A percentile compares a stretch with the other conserved stretches of the same genome.
phyloP scores from a whole-genome alignment of 2,329 filamentous ascomycete genomes.

The Stylonectria norvegica region DNA sequence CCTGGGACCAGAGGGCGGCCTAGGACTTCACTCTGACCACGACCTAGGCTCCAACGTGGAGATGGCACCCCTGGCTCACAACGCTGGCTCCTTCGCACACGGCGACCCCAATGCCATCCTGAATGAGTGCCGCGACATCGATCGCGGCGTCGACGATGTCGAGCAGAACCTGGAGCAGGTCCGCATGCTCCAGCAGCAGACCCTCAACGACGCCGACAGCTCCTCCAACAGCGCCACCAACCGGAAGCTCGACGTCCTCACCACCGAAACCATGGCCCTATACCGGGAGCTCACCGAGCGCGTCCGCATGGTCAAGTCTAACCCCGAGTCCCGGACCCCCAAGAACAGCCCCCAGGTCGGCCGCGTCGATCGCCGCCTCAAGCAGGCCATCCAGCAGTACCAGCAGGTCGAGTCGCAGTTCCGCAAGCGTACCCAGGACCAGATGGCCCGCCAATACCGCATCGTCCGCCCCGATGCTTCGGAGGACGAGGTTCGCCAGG shows the following conservation, averaged over 20 bases:
- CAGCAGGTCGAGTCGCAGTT: slow-evolving; percentile 77
- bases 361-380: slow-evolving; percentile 74
- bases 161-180: slow-evolving; percentile 70
- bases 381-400: slow-evolving; percentile 76
- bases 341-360: slow-evolving; percentile 79
- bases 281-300: slow-evolving; percentile 78
- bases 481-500: slow-evolving; percentile 72
- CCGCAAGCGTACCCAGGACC: slow-evolving; percentile 74
- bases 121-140: slow-evolving; percentile 79
- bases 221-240: slow-evolving; percentile 62
- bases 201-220: slow-evolving; percentile 72
- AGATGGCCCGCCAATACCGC: slow-evolving; percentile 84
- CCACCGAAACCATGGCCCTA: slow-evolving; percentile 74
- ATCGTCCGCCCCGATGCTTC: slow-evolving; percentile 82
- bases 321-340: slow-evolving; percentile 68
- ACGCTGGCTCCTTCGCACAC: slow-evolving; percentile 44
- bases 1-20: not conserved
- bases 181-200: slow-evolving; percentile 65
- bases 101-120: slow-evolving; percentile 72
- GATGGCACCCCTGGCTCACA: slow-evolving; percentile 63
- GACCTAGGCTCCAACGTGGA: slow-evolving; percentile 56
- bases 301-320: slow-evolving; percentile 78
- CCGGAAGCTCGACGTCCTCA: slow-evolving; percentile 68
- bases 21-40: slow-evolving; percentile 12
- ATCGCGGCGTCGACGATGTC: slow-evolving; percentile 71